A percentile compares a stretch with the other conserved stretches of the same genome.
Conservation (phyloP, 148 eudicot genomes). For the Euryodendron excelsum region DNA sequence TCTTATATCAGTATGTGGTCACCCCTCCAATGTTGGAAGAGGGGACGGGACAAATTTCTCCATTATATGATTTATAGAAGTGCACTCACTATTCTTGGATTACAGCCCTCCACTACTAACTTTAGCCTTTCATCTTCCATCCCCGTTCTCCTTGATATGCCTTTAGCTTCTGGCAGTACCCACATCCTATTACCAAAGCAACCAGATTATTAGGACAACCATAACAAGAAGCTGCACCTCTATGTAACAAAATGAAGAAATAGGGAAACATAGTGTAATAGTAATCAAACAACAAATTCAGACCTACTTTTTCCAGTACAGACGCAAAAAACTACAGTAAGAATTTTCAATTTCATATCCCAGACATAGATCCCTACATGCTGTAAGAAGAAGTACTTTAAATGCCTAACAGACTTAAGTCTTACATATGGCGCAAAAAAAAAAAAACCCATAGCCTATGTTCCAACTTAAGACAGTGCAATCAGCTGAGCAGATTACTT, state of each 20-base stretch:
- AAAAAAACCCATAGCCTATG: not conserved
- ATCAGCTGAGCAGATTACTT: not conserved
- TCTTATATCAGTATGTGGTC: not conserved
- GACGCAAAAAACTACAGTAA: not conserved
- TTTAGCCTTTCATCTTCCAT: slow-evolving; percentile 53
- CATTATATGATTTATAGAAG: not conserved
- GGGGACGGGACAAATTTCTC: not conserved
- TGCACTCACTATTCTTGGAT: slow-evolving; percentile 50
- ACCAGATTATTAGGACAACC: not conserved
- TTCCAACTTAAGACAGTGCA: not conserved
- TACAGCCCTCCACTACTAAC: slow-evolving; percentile 50
- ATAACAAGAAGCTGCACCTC: not conserved
- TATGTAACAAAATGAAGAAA: not conserved
- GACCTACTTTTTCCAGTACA: not conserved
- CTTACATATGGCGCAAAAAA: not conserved
- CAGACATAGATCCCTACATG: not conserved
- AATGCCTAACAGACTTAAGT: not conserved
- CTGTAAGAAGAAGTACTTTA: not conserved
- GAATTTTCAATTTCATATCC: not conserved
- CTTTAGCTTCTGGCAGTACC: slow-evolving; percentile 70
- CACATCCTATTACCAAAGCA: slow-evolving; percentile 49
- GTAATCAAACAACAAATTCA: not conserved
- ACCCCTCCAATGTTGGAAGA: not conserved
- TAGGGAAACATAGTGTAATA: not conserved
- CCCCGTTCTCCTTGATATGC: slow-evolving; percentile 44